Evolutionary conservation across 768 basidiomycete genomes (phyloP).

Genomic region (Tephrocybe sp.): DNA sequence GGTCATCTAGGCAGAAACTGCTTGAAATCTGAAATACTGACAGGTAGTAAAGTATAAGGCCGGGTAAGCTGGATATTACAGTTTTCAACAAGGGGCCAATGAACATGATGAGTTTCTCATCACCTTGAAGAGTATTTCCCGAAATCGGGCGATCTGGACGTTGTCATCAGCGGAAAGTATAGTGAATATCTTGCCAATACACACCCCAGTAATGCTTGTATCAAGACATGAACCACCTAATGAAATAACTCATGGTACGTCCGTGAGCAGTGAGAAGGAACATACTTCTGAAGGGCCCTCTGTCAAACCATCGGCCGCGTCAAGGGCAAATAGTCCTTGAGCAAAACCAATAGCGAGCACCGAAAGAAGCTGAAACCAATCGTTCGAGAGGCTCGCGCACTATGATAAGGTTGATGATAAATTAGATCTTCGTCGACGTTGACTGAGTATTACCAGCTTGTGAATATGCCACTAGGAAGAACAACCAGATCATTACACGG

Average conservation of each 20-base stretch:
- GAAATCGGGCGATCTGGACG: slow-evolving; percentile 70
- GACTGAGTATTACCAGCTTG: slow-evolving; percentile 60
- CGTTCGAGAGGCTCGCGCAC: slow-evolving; percentile 79
- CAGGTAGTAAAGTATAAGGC: slow-evolving; percentile 78
- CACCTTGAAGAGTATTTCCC: slow-evolving; percentile 52
- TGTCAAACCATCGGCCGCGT: slow-evolving; percentile 81
- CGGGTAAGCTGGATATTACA: slow-evolving; percentile 39
- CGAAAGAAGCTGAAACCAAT: slow-evolving; percentile 67
- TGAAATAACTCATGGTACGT: not conserved
- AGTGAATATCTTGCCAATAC: slow-evolving; percentile 18
- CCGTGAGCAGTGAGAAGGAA: not conserved
- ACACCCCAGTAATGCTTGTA: slow-evolving; percentile 82
- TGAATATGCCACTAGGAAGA: slow-evolving; percentile 78
- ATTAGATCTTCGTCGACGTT: no score
- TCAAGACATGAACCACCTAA: slow-evolving; percentile 68
- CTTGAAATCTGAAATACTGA: slow-evolving; percentile 32
- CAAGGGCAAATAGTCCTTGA: slow-evolving; percentile 86
- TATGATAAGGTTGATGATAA: slow-evolving; percentile 22
- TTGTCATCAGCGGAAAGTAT: no score
- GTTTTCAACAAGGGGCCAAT: not conserved
- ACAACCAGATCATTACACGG: slow-evolving; percentile 72
- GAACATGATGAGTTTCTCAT: not conserved
- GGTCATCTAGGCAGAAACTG: not conserved
- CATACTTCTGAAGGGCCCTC: slow-evolving; percentile 51
- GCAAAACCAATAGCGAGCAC: slow-evolving; percentile 81